Conservation (phyloP, 2,329 filamentous ascomycete species). For the Calonectria henricotiae region DNA sequence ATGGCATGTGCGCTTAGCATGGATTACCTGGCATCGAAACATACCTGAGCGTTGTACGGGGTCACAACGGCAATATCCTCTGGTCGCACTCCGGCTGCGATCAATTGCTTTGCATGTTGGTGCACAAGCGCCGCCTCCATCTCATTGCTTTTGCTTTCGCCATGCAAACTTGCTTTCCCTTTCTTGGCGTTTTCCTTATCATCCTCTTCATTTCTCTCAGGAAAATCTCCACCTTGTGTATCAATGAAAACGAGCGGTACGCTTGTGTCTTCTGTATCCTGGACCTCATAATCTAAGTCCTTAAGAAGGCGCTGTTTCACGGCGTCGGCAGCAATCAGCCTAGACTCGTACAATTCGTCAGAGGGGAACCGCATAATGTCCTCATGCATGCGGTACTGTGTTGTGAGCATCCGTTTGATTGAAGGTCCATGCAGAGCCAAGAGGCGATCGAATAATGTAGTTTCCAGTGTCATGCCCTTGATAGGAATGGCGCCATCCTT, state of each 20-base stretch:
- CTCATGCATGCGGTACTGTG: slow-evolving; percentile 98
- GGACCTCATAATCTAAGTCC: slow-evolving; percentile 83
- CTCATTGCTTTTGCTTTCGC: slow-evolving; percentile 89
- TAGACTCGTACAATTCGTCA: slow-evolving; percentile 86
- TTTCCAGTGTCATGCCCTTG: slow-evolving; percentile 80
- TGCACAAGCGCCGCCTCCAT: slow-evolving; percentile 89
- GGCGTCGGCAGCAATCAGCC: slow-evolving; percentile 84
- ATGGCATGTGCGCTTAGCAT: slow-evolving; percentile 33
- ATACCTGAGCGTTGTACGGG: slow-evolving; percentile 93
- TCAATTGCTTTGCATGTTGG: slow-evolving; percentile 82
- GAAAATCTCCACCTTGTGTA: slow-evolving; percentile 94
- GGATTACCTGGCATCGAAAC: slow-evolving; percentile 34
- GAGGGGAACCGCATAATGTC: slow-evolving; percentile 96
- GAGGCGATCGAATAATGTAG: slow-evolving; percentile 93
- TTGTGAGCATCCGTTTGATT: slow-evolving; percentile 96
- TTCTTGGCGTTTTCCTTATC: slow-evolving; percentile 67
- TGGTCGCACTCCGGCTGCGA: slow-evolving; percentile 84
- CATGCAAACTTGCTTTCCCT: slow-evolving; percentile 63
- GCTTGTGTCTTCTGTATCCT: slow-evolving; percentile 87
- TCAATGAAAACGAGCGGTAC: slow-evolving; percentile 96
- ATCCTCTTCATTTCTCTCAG: slow-evolving; percentile 85
- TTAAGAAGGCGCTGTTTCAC: slow-evolving; percentile 84
- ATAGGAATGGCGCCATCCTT: slow-evolving; percentile 60
- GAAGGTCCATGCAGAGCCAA: slow-evolving; percentile 83
- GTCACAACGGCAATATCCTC: slow-evolving; percentile 95